phyloP scores from a whole-genome alignment of 805 yeast genomes.

The Metschnikowia aberdeeniae region DNA sequence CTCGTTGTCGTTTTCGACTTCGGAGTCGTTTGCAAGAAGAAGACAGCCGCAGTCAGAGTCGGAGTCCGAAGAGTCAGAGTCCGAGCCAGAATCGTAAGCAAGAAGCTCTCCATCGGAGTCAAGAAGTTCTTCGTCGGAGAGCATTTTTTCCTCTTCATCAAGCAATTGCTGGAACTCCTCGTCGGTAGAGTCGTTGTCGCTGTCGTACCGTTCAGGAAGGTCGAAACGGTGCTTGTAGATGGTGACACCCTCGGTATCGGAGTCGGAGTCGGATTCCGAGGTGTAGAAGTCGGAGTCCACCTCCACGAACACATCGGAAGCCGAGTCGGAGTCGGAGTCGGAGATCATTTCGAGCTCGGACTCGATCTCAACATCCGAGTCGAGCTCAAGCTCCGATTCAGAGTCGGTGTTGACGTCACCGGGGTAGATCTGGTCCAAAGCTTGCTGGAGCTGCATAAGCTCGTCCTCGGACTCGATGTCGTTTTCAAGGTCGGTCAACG shows the following conservation, averaged over 20 bases:
- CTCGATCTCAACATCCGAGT: not conserved
- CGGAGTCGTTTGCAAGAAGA: not conserved
- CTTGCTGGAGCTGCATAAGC: slow-evolving; percentile 19
- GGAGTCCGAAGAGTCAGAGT: too few species aligned
- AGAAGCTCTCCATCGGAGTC: slow-evolving; percentile 7
- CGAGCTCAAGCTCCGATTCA: not conserved
- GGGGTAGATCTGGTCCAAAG: slow-evolving; percentile 11
- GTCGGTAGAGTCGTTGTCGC: slow-evolving; percentile 35
- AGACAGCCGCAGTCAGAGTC: not conserved
- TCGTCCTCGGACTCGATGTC: slow-evolving; percentile 33
- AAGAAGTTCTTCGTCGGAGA: slow-evolving; percentile 24
- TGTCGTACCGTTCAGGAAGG: slow-evolving; percentile 31
- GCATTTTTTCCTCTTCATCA: slow-evolving; percentile 11
- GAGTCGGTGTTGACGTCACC: slow-evolving; percentile 6
- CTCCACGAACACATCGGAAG: slow-evolving; percentile 24
- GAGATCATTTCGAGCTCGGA: slow-evolving; percentile 8
- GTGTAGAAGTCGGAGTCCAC: slow-evolving; percentile 27
- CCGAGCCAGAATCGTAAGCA: too few species aligned
- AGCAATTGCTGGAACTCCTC: slow-evolving; percentile 24
- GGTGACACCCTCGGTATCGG: slow-evolving; percentile 39
- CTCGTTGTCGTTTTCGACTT: not conserved
- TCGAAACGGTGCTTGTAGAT: slow-evolving; percentile 40
- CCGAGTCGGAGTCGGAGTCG: slow-evolving; percentile 10
- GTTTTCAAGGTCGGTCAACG: too few species aligned
- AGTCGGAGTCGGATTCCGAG: slow-evolving; percentile 23